A percentile compares a stretch with the other conserved stretches of the same genome.
Conservation (phyloP, 768 basidiomycete species). For the Xerocomellus dryophilus region DNA sequence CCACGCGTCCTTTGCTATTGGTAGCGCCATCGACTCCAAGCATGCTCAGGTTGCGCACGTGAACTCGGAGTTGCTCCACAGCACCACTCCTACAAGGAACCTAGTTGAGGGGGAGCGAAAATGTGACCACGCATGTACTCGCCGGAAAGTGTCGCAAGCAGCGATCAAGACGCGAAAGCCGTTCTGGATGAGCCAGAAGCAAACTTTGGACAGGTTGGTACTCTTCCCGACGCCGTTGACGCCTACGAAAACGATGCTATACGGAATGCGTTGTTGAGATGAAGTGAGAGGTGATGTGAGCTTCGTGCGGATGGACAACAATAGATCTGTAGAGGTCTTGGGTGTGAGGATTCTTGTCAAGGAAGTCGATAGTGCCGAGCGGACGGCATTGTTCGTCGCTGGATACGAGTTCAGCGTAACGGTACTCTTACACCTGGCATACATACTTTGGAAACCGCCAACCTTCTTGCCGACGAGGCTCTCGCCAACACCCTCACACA, state of each 20-base stretch:
- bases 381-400: conserved; percentile 86
- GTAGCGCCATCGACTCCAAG: conserved; percentile 67
- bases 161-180: conserved; percentile 90
- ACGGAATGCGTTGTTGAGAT: conserved; percentile 77
- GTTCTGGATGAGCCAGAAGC: conserved; percentile 99
- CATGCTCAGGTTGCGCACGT: conserved; percentile 91
- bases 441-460: conserved; percentile 83
- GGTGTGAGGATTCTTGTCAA: conserved; percentile 94
- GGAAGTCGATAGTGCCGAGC: conserved; percentile 75
- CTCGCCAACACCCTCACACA: conserved; percentile 93
- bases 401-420: conserved; percentile 12
- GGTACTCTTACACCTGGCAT: background rate
- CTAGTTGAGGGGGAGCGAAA: background rate
- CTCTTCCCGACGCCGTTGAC: conserved; percentile 99
- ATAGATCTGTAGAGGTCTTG: conserved; percentile 93
- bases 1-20: conserved; percentile 74
- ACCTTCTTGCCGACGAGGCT: conserved; percentile 87
- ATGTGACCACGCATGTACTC: conserved; percentile 17
- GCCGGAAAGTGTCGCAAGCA: conserved; percentile 97
- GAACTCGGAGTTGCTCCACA: conserved; percentile 95
- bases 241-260: conserved; percentile 93
- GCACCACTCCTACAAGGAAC: conserved; percentile 72
- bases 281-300: conserved; percentile 70
- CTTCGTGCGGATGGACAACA: conserved; percentile 91
- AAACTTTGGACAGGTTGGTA: conserved; percentile 96